These are phyloP conservation scores for Medicago arabica DNA, from an alignment of 306 rosid genomes.

Conservation along the genomic window DNA sequence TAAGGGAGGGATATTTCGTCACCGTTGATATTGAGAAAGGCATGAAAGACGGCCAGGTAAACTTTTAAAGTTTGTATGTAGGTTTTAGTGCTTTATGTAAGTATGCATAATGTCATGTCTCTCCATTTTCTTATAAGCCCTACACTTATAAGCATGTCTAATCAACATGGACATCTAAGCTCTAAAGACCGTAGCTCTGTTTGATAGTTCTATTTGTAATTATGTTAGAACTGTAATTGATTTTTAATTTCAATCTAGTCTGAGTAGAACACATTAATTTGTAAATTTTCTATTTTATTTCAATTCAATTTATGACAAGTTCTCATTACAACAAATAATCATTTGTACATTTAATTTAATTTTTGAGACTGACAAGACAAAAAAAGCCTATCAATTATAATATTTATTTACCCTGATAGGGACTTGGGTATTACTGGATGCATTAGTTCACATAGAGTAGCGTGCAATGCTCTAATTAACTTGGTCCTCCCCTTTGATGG, in stretches of 20 bases:
- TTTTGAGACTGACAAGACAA: neutral
- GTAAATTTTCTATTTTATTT: conserved; percentile 4
- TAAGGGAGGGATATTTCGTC: conserved; percentile 87
- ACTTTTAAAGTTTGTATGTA: conserved; percentile 38
- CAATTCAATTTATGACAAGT: conserved; percentile 9
- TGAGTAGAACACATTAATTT: neutral
- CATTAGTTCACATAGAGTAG: neutral
- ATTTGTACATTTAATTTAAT: conserved; percentile 1
- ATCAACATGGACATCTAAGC: neutral
- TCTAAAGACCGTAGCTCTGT: conserved; percentile 10
- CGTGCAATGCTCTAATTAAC: neutral
- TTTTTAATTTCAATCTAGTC: conserved; percentile 5
- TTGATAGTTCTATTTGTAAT: conserved; percentile 18
- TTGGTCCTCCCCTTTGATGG: neutral
- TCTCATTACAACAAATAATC: neutral
- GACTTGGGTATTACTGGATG: neutral
- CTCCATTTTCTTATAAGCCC: neutral
- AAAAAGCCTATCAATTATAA: neutral
- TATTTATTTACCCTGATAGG: neutral
- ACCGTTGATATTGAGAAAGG: conserved; percentile 99
- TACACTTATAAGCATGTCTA: conserved; percentile 22
- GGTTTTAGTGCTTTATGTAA: conserved; percentile 19
- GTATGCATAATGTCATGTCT: neutral
- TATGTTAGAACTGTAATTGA: conserved; percentile 10
- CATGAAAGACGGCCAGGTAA: conserved; percentile 99